These are phyloP conservation scores for Mucor indicus DNA, from an alignment of 371 early-diverging fungal species.

Conservation along the genomic window DNA sequence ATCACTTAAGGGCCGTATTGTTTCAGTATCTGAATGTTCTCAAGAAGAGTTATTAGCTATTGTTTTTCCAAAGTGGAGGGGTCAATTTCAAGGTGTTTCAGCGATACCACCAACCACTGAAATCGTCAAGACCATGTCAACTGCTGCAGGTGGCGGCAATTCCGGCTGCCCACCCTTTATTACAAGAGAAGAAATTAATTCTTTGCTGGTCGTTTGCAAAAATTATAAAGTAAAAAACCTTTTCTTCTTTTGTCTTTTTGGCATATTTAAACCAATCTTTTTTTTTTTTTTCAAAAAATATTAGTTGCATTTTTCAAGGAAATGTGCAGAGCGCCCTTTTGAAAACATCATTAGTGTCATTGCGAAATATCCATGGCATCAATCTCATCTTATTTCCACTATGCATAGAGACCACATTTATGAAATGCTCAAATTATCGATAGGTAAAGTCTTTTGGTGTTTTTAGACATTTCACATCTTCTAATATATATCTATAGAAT, in stretches of 20 bases:
- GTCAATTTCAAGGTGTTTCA: constrained; percentile 46
- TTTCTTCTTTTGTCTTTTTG: not conserved
- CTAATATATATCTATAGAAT: constrained; percentile 47
- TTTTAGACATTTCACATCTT: not conserved
- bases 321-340: constrained; percentile 77
- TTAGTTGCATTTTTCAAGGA: constrained; percentile 72
- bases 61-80: constrained; percentile 70
- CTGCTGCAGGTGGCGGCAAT: constrained; percentile 36
- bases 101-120: constrained; percentile 39
- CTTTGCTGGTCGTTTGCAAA: constrained; percentile 65
- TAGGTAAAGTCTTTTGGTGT: constrained; percentile 21
- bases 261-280: no score
- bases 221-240: constrained; percentile 64
- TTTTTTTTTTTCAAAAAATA: not conserved
- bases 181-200: constrained; percentile 71
- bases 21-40: constrained; percentile 55
- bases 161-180: constrained; percentile 58
- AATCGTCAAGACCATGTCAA: constrained; percentile 40
- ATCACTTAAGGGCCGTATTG: constrained; percentile 64
- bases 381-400: constrained; percentile 55
- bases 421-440: constrained; percentile 66
- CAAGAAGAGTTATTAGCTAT: constrained; percentile 66
- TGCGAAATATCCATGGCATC: constrained; percentile 76
- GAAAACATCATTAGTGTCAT: constrained; percentile 75
- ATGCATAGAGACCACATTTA: constrained; percentile 77